Conservation (phyloP, 345 rosid species). For the Gossypium rotundifolium region DNA sequence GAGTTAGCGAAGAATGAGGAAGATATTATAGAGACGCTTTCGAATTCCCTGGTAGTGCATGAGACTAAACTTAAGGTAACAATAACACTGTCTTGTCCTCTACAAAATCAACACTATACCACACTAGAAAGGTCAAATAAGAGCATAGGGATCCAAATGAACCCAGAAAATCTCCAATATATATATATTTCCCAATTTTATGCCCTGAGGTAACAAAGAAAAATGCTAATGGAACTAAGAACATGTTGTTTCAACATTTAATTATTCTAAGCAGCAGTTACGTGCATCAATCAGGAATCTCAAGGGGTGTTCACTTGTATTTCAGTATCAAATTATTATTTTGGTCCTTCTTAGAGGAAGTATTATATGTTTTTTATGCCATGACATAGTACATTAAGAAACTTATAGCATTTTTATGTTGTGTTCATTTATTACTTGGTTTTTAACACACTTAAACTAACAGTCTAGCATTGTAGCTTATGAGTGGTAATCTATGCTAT, state of each 20-base stretch:
- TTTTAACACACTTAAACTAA: neutral
- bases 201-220: neutral
- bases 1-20: conserved; percentile 90
- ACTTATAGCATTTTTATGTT: neutral
- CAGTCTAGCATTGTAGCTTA: neutral
- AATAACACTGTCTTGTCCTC: neutral
- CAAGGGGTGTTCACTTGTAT: neutral
- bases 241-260: neutral
- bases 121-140: neutral
- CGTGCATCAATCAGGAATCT: neutral
- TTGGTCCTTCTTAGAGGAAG: neutral
- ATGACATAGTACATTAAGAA: neutral
- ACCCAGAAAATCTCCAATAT: neutral
- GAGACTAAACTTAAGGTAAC: conserved; percentile 93
- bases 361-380: neutral
- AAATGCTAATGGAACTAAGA: neutral
- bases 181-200: neutral
- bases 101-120: neutral
- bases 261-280: neutral
- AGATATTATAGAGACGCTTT: conserved; percentile 76
- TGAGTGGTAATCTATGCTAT: neutral
- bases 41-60: conserved; percentile 74
- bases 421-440: neutral
- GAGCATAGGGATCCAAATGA: neutral
- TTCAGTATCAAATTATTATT: neutral